phyloP scores from a whole-genome alignment of 1,284 basidiomycete genomes.

The Ceratorhiza oryzae-sativae region DNA sequence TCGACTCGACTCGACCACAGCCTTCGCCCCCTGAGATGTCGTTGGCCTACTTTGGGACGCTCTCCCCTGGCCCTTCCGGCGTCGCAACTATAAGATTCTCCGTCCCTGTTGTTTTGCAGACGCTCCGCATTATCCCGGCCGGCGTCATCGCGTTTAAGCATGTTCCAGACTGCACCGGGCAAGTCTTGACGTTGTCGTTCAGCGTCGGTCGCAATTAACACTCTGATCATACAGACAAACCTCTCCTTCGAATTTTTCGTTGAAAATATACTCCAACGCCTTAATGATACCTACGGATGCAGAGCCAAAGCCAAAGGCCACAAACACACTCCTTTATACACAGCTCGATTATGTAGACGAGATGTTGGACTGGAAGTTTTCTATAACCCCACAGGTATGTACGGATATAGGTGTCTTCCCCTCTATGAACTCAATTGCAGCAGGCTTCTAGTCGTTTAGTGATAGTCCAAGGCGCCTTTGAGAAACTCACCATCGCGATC shows the following conservation, averaged over 20 bases:
- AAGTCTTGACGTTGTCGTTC: conserved; percentile 48
- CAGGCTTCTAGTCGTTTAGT: conserved; percentile 79
- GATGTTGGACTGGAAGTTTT: conserved; percentile 67
- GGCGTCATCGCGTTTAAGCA: conserved; percentile 66
- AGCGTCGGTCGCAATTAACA: background rate
- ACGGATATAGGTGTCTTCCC: conserved; percentile 17
- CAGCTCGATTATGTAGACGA: conserved; percentile 74
- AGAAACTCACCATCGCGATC: conserved; percentile 69
- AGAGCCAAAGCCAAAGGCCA: conserved; percentile 63
- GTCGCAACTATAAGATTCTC: conserved; percentile 72
- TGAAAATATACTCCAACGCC: conserved; percentile 76
- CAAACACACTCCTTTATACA: conserved; percentile 75
- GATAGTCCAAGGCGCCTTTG: conserved; percentile 75
- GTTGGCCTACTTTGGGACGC: conserved; percentile 45
- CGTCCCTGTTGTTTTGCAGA: conserved; percentile 65
- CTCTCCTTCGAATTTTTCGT: conserved; percentile 71
- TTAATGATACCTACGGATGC: conserved; percentile 56
- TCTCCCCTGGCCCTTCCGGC: conserved; percentile 55
- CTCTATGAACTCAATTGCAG: conserved; percentile 33
- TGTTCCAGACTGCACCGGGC: conserved; percentile 68
- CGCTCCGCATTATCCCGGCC: conserved; percentile 68
- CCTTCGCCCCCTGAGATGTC: conserved; percentile 6
- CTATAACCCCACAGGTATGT: conserved; percentile 68
- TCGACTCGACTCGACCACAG: background rate
- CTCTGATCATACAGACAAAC: conserved; percentile 60